Percentiles rank a stretch among this genome's conserved stretches.
Conservation (phyloP, 352 stramenopile species). For the Pythium aquatile region DNA sequence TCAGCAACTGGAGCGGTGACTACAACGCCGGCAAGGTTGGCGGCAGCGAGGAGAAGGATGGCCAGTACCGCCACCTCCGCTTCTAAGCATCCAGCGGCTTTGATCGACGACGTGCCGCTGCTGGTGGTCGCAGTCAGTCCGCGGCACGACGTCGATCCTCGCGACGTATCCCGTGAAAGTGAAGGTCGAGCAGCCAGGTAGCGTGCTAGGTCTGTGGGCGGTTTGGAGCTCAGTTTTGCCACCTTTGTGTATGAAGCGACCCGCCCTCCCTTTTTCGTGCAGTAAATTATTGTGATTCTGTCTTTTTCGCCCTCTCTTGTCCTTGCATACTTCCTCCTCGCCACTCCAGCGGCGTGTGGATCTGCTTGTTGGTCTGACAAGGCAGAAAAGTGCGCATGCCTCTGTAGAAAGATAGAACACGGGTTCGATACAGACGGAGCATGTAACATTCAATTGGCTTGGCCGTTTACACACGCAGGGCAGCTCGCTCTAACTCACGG, state of each 20-base stretch:
- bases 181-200: neutral
- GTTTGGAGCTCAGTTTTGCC: no score
- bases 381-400: no score
- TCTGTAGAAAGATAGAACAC: no score
- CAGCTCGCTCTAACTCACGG: no score
- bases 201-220: neutral
- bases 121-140: conserved; percentile 7
- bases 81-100: conserved; percentile 2
- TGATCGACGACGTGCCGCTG: neutral
- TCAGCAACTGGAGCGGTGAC: conserved; percentile 8
- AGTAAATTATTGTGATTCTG: conserved; percentile 1
- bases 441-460: no score
- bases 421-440: no score
- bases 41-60: neutral
- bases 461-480: no score
- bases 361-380: no score
- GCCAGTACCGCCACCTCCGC: conserved; percentile 11
- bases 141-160: neutral
- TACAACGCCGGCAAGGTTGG: conserved; percentile 1
- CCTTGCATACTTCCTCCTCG: neutral
- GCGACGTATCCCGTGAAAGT: neutral
- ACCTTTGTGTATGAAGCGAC: no score
- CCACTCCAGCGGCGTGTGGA: no score
- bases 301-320: neutral
- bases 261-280: neutral